phyloP scores from a whole-genome alignment of 768 basidiomycete species.

The Brasilioporus rufonigricans region DNA sequence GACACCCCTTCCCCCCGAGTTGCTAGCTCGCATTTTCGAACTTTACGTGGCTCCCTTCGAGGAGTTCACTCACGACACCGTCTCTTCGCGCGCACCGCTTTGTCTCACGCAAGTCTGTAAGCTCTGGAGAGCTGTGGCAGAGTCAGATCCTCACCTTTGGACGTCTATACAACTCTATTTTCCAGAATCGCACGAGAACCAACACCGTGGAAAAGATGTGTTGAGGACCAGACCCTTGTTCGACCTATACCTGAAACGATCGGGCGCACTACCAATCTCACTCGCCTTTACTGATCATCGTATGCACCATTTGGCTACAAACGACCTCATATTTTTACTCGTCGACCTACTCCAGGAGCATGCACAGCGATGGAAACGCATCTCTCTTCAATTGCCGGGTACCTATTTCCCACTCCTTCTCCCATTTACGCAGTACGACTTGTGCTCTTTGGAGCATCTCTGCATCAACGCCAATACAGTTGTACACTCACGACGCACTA shows the following conservation, averaged over 20 bases:
- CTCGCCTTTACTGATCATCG: constrained; percentile 22
- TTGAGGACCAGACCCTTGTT: background rate
- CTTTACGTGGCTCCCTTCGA: background rate
- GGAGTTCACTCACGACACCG: background rate
- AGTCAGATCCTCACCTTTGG: constrained; percentile 21
- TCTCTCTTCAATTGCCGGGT: constrained; percentile 9
- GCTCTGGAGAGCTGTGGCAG: background rate
- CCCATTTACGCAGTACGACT: constrained; percentile 13
- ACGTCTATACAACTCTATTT: constrained; percentile 17
- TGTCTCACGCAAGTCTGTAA: background rate
- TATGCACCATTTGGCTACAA: background rate
- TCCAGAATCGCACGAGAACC: background rate
- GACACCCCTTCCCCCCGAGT: constrained; percentile 28
- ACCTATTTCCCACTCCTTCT: constrained; percentile 17
- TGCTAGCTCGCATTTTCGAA: constrained; percentile 30
- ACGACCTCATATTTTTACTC: constrained; percentile 9
- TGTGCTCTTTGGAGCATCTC: constrained; percentile 14
- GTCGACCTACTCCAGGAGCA: constrained; percentile 12
- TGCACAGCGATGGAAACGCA: constrained; percentile 17
- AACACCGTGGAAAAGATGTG: constrained; percentile 2
- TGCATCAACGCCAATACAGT: background rate
- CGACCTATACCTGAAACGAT: constrained; percentile 13
- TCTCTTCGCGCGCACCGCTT: background rate
- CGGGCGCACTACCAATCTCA: constrained; percentile 12
- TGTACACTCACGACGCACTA: no score